These are phyloP conservation scores for Lodderomyces orthopsilosis DNA, from an alignment of 1,139 yeast species.

Conservation along the genomic window DNA sequence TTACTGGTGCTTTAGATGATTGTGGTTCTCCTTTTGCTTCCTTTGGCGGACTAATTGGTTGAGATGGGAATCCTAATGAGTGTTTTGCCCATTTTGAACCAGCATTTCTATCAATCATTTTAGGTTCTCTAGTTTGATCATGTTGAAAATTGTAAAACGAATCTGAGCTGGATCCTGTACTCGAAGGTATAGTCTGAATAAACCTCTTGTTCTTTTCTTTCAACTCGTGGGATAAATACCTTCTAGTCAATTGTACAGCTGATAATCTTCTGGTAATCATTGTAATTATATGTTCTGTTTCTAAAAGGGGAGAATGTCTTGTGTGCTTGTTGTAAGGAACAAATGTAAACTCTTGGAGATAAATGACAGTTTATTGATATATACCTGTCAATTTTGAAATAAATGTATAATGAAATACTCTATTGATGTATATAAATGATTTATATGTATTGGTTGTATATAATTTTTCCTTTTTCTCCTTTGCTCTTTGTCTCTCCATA, in stretches of 20 bases:
- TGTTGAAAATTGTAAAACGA: slow-evolving; percentile 5
- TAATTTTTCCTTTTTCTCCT: too few relatives aligned
- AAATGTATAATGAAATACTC: too few relatives aligned
- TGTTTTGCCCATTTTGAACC: slow-evolving; percentile 22
- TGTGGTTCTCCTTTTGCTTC: slow-evolving; percentile 2
- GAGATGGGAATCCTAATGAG: slow-evolving; percentile 15
- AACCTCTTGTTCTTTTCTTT: slow-evolving; percentile 31
- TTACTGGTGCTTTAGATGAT: slow-evolving; percentile 19
- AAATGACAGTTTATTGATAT: too few relatives aligned
- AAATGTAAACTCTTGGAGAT: too few relatives aligned
- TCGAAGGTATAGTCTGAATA: slow-evolving; percentile 41
- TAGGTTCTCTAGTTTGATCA: slow-evolving; percentile 3
- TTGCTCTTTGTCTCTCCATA: too few relatives aligned
- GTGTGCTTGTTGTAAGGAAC: too few relatives aligned
- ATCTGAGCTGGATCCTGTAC: slow-evolving; percentile 16
- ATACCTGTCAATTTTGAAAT: too few relatives aligned
- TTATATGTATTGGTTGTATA: too few relatives aligned
- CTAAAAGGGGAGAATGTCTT: too few relatives aligned
- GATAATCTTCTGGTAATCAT: slow-evolving; percentile 11
- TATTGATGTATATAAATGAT: too few relatives aligned
- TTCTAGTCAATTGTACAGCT: slow-evolving; percentile 7
- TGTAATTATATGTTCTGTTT: neutral
- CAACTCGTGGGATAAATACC: slow-evolving; percentile 10
- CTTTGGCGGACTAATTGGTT: slow-evolving; percentile 7
- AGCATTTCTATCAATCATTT: neutral